Evolutionary conservation across 192 early-diverging fungal species (phyloP), one percentile per base, ranked within the genome.

Genomic region (Rhizophagus sp.): DNA sequence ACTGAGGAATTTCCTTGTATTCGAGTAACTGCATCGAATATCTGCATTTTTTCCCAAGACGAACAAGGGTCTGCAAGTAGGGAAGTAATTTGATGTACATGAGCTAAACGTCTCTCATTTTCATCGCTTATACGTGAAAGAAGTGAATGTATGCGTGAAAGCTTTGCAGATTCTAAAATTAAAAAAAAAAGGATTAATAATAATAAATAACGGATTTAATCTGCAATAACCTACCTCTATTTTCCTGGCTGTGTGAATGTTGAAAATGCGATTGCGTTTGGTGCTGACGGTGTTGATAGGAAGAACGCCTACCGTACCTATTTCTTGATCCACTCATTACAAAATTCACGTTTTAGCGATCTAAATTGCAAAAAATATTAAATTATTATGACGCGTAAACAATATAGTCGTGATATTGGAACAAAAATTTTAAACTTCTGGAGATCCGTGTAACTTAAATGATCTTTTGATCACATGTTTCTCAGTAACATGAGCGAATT

Each of bases 41-140:
- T 61, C 50, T 79, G 66, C 2, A 22, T n/a, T 57, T 33, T 62
- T 62, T 79, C 78, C 49, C 65, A 65, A 24, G 78, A 5, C 15
- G 78, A 47, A 33, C 22, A 61, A 24, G 78, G 33, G 17, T 79
- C 78, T 1, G 17, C 13, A n/a, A 79, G 8, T 44, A 71, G 8
- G 4, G 27, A 27, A 11, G 27, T 39, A 9, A 79, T 34, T 13
- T 79, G 78, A 36, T 68, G 69, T 12, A 79, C 33, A 36, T 52
- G 33, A 6, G 65, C 19, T 25, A 25, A 13, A 6, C 67, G 41
- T n/a, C 78, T 57, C 4, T 79, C 78, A 57, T 7, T 79, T 30
- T 79, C 78, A 17, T 79, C 78, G 19, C 47, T 12, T 52, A 79
- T 69, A 22, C 78, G 66, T 24, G 78, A 79, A 52, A 79, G 34